Conservation (phyloP, 306 rosid species). For the Potentilla sterilis region DNA sequence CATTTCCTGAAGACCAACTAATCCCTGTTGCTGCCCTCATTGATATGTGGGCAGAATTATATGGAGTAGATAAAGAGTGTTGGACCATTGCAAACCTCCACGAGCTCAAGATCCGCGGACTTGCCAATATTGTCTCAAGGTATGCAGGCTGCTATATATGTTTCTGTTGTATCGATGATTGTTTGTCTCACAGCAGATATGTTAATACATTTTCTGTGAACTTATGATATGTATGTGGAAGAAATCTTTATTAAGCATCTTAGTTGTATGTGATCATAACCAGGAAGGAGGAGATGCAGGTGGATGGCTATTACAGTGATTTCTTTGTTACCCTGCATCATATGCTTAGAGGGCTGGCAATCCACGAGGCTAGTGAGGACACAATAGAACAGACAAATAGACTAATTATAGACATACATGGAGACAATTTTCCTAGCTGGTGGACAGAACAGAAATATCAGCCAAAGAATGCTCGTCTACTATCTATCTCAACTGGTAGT, state of each 20-base stretch:
- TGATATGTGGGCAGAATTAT: not conserved
- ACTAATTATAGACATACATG: conserved; percentile 34
- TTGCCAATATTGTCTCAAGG: not conserved
- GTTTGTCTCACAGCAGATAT: no score
- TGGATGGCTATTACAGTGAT: no score
- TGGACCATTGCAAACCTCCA: not conserved
- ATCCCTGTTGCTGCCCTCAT: not conserved
- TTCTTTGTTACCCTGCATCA: conserved; percentile 39
- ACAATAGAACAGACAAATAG: conserved; percentile 26
- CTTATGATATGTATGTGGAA: no score
- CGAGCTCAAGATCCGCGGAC: not conserved
- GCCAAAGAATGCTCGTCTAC: conserved; percentile 33
- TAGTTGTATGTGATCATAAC: no score
- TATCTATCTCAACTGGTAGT: conserved; percentile 61
- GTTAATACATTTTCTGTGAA: no score
- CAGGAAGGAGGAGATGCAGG: no score
- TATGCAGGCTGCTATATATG: no score
- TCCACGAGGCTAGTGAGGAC: conserved; percentile 30
- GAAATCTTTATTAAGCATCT: no score
- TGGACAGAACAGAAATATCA: conserved; percentile 40
- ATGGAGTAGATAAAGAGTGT: not conserved
- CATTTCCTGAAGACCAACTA: not conserved
- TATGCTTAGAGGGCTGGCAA: conserved; percentile 55
- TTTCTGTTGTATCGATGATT: no score
- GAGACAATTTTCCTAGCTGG: conserved; percentile 51